Conservation (phyloP, 192 early-diverging fungal species). For the Haplosporangium gracile region DNA sequence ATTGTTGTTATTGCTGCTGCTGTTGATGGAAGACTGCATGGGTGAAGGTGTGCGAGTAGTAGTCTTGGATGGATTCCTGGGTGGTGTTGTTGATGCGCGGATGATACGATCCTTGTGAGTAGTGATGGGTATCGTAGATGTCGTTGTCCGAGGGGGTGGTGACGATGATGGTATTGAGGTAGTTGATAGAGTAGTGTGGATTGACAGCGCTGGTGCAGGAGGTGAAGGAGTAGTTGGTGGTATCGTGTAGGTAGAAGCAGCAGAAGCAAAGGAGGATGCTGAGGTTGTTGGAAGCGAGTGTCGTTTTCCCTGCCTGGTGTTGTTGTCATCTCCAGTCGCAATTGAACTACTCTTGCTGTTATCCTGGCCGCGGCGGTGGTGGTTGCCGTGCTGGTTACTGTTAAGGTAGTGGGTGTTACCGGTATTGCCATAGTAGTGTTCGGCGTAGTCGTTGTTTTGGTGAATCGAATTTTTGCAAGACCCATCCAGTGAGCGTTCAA, state of each 20-base stretch:
- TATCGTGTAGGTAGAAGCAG: not conserved
- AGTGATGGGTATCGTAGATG: not conserved
- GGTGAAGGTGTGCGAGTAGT: not conserved
- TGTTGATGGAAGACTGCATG: not conserved
- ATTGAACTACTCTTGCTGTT: slow-evolving; percentile 2
- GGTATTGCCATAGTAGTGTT: not conserved
- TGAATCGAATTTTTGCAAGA: slow-evolving; percentile 7
- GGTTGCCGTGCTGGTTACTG: not conserved
- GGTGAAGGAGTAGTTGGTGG: not conserved
- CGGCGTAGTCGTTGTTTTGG: slow-evolving; percentile 7
- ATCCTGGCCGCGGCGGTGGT: not conserved
- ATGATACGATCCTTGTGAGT: not conserved
- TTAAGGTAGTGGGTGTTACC: not conserved
- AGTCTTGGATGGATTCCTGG: not conserved
- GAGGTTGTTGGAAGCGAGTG: not conserved
- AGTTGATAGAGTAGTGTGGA: not conserved
- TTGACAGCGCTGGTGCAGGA: not conserved
- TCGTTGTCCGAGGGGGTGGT: not conserved
- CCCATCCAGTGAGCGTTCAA: slow-evolving; percentile 1
- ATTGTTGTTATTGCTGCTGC: not conserved
- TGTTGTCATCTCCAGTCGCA: not conserved
- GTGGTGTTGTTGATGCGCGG: not conserved
- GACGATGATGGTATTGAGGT: not conserved
- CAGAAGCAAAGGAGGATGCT: not conserved
- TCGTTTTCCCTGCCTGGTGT: not conserved